These are phyloP conservation scores for Vitis riparia DNA, from an alignment of 164 flowering plant species.

Conservation along the genomic window DNA sequence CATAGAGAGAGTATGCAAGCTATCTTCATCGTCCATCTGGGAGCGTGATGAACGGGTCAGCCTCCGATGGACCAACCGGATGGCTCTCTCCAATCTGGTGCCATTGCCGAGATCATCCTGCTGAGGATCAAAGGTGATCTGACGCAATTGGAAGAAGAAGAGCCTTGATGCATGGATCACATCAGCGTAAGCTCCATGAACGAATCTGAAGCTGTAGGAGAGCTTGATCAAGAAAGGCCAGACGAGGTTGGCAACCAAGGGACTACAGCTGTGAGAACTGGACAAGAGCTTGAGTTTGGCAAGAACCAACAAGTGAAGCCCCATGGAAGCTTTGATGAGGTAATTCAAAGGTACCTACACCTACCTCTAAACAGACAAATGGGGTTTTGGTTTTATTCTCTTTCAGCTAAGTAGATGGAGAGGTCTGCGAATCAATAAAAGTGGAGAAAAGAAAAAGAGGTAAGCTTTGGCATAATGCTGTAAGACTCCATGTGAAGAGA, in stretches of 20 bases:
- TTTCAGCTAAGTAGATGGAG: too few relatives aligned
- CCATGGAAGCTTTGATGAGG: too few relatives aligned
- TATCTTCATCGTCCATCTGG: conserved; percentile 18
- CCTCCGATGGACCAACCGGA: conserved; percentile 27
- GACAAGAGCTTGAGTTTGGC: conserved; percentile 20
- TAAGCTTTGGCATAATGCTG: too few relatives aligned
- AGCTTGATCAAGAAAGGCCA: conserved; percentile 29
- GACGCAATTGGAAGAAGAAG: conserved; percentile 31
- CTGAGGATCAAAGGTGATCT: conserved; percentile 6
- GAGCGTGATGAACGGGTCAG: not conserved
- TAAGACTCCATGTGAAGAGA: too few relatives aligned
- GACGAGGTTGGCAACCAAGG: conserved; percentile 8
- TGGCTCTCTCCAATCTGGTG: conserved; percentile 32
- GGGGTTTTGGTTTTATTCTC: too few relatives aligned
- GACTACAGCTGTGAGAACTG: not conserved
- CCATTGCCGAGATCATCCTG: not conserved
- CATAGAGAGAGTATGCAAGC: conserved; percentile 33
- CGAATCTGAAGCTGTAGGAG: conserved; percentile 6
- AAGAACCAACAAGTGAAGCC: not conserved
- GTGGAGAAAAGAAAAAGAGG: too few relatives aligned
- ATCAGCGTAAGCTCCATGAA: conserved; percentile 18
- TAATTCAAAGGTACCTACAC: too few relatives aligned
- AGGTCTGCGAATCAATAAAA: too few relatives aligned
- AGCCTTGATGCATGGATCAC: conserved; percentile 19
- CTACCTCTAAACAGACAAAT: too few relatives aligned